Base-by-base conservation (phyloP, 768 basidiomycete genomes). In the Vishniacozyma victoriae region DNA sequence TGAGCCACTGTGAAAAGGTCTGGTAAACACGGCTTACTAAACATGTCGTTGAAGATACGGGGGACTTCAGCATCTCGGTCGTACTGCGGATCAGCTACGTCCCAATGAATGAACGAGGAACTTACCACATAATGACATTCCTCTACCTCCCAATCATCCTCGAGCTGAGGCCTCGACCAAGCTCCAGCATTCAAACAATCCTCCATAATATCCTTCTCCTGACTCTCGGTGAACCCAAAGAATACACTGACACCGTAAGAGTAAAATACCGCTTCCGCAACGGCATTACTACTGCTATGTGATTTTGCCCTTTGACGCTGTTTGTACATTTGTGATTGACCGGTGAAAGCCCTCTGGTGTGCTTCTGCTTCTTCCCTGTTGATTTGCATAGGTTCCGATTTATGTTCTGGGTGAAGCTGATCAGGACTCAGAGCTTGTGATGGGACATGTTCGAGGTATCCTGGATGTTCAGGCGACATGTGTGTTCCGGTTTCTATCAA, bases 21-120 rank as follows among this genome's bases (percentile, higher is more conserved):
- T 19, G 33, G 27, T 41, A 25, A 45, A 40, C 24, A 4, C 18
- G 0, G 77, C 85, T 58, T 63, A 91, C 90, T 91, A 74, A 92
- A 93, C 74, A 92, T 87, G 70, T 93, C 91, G 54, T 96, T 93
- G 74, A 87, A 95, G 55, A 96, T 91, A 38, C 91, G 80, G 14
- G 91, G 92, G 60, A 85, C 89, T 0, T 80, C 77, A 9, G 91
- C 88, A 45, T 82, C 73, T 3, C 85, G 79, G 62, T 96, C 91
- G 63, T 90, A 86, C 87, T 87, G 52, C 1, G 24, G 20, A 15
- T 15, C n/a, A 52, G 24, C 26, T 18, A 12, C 19, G 9, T 4
- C 42, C 14, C 13, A 33, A 5, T n/a, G 16, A 27, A 39, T 46
- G 16, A 19, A 44, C 41, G 41, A 20, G n/a, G 19, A 11, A 77